Evolutionary conservation across 2,329 filamentous ascomycete species (phyloP).

Genomic region (Exophiala alcalophila): DNA sequence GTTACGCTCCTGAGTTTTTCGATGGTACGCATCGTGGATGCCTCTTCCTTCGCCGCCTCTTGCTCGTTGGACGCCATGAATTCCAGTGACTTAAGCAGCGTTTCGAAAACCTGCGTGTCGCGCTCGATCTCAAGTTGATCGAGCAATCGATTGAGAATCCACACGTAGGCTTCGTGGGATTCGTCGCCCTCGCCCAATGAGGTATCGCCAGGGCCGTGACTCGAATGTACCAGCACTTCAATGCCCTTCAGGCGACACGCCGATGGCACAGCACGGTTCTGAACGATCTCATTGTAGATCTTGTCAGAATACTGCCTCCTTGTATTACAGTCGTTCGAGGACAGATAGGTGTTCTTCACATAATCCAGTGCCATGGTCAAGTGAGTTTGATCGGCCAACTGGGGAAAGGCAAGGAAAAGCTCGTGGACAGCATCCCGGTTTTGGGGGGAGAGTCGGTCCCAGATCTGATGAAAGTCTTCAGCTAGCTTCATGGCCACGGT

Average conservation of each 20-base stretch:
- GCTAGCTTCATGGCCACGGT: conserved; percentile 13
- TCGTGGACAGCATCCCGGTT: conserved; percentile 11
- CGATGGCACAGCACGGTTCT: conserved; percentile 12
- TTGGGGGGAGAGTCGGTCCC: conserved; percentile 8
- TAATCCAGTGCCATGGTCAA: conserved; percentile 13
- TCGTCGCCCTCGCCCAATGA: not conserved
- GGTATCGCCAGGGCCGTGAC: not conserved
- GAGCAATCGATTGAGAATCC: conserved; percentile 17
- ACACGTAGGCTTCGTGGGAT: conserved; percentile 11
- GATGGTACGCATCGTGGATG: conserved; percentile 10
- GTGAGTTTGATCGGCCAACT: conserved; percentile 13
- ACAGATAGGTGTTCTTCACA: conserved; percentile 15
- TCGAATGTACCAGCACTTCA: conserved; percentile 16
- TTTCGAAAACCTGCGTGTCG: conserved; percentile 17
- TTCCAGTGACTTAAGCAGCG: conserved; percentile 18
- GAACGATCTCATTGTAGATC: conserved; percentile 18
- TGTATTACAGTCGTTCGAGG: conserved; percentile 2
- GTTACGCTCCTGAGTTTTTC: conserved; percentile 17
- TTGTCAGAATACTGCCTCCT: conserved; percentile 15
- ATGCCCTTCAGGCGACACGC: conserved; percentile 19
- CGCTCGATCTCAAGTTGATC: conserved; percentile 19
- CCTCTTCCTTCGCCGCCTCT: conserved; percentile 17
- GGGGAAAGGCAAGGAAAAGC: conserved; percentile 20
- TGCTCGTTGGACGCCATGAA: conserved; percentile 17
- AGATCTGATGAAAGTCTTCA: conserved; percentile 14